These are phyloP conservation scores for Aquilaria yunnanensis DNA, from an alignment of 345 rosid species.

Conservation along the genomic window DNA sequence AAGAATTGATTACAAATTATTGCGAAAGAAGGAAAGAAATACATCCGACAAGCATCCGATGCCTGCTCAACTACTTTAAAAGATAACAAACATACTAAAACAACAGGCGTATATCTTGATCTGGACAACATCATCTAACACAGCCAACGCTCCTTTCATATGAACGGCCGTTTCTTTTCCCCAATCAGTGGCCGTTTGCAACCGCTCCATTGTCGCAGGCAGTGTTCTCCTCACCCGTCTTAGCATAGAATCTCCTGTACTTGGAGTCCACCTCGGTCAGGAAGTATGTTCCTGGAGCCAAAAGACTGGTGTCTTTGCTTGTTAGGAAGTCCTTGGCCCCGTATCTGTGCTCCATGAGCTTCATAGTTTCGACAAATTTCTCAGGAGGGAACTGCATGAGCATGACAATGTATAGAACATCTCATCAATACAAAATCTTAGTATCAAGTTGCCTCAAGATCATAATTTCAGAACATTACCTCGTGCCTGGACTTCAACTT, in stretches of 20 bases:
- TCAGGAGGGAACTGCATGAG: constrained; percentile 62
- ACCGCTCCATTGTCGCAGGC: constrained; percentile 39
- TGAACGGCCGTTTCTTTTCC: too few relatives aligned
- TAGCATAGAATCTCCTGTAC: constrained; percentile 90
- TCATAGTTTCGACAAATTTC: constrained; percentile 79
- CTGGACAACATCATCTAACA: too few relatives aligned
- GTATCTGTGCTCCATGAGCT: constrained; percentile 95
- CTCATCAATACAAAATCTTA: not conserved
- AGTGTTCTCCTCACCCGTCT: constrained; percentile 34
- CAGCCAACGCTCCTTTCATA: too few relatives aligned
- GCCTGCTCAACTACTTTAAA: too few relatives aligned
- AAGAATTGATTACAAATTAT: too few relatives aligned
- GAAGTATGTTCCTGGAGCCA: constrained; percentile 88
- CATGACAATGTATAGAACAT: not conserved
- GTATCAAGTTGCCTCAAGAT: too few relatives aligned
- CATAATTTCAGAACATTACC: constrained; percentile 33
- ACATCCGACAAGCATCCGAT: too few relatives aligned
- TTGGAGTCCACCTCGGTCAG: constrained; percentile 86
- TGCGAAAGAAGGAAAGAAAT: too few relatives aligned
- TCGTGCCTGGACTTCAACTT: constrained; percentile 89
- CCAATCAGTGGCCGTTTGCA: constrained; percentile 61
- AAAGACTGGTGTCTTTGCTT: constrained; percentile 73
- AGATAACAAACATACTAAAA: too few relatives aligned
- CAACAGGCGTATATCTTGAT: too few relatives aligned
- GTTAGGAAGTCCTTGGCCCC: constrained; percentile 98